phyloP scores from a whole-genome alignment of 768 basidiomycete genomes.

The Cyathus striatus region DNA sequence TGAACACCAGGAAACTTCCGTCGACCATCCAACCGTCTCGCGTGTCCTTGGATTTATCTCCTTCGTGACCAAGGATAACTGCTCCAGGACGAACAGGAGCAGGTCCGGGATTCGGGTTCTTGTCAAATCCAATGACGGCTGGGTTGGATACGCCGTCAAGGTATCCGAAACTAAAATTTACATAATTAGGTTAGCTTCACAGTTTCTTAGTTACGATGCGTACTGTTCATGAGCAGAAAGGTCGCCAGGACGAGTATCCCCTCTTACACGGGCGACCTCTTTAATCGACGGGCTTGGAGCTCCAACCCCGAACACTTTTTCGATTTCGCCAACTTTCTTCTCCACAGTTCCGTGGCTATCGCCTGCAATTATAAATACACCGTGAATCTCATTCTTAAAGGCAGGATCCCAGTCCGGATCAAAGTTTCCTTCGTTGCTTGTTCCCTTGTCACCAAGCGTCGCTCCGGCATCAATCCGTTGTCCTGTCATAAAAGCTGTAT shows the following conservation, averaged over 20 bases:
- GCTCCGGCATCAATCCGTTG: slow-evolving; percentile 32
- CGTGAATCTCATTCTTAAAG: slow-evolving; percentile 43
- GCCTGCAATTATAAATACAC: slow-evolving; percentile 45
- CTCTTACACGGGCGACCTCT: slow-evolving; percentile 28
- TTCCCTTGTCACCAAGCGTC: slow-evolving; percentile 32
- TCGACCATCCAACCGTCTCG: slow-evolving; percentile 37
- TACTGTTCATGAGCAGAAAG: slow-evolving; percentile 44
- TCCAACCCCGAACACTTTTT: slow-evolving; percentile 27
- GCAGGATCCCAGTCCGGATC: slow-evolving; percentile 41
- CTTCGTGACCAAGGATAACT: slow-evolving; percentile 37
- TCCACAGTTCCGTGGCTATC: slow-evolving; percentile 32
- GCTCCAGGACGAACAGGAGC: slow-evolving; percentile 34
- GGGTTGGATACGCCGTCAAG: slow-evolving; percentile 51
- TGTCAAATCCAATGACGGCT: slow-evolving; percentile 33
- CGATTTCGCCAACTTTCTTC: slow-evolving; percentile 25
- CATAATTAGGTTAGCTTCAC: background rate
- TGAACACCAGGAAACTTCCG: slow-evolving; percentile 50
- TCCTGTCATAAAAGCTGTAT: slow-evolving; percentile 32
- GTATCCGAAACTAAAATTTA: slow-evolving; percentile 40
- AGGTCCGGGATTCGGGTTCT: slow-evolving; percentile 29
- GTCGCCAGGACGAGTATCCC: slow-evolving; percentile 38
- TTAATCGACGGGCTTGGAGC: slow-evolving; percentile 25
- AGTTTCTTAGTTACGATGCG: slow-evolving; percentile 3
- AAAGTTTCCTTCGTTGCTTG: slow-evolving; percentile 13
- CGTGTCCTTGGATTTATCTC: slow-evolving; percentile 25